Conservation (phyloP, 1,139 yeast genomes). For the Hyphopichia pseudoburtonii region DNA sequence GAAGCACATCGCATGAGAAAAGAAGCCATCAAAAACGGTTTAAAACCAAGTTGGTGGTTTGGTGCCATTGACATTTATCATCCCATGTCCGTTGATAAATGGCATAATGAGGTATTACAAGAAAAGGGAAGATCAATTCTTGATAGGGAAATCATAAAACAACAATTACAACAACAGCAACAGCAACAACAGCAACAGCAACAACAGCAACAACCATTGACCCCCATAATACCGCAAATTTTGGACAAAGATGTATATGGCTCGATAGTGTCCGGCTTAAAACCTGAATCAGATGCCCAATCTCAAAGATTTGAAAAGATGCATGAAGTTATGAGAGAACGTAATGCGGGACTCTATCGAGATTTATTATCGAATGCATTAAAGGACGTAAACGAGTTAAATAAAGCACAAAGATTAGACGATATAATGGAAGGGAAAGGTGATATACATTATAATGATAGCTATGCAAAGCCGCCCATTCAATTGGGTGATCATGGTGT, state of each 20-base stretch:
- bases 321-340: constrained; percentile 14
- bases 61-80: constrained; percentile 54
- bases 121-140: constrained; percentile 4
- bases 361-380: constrained; percentile 27
- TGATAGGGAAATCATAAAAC: not conserved
- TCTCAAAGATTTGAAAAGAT: not conserved
- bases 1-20: constrained; percentile 54
- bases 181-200: too few relatives aligned
- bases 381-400: constrained; percentile 33
- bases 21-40: constrained; percentile 42
- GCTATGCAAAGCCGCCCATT: constrained; percentile 36
- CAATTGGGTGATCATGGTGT: constrained; percentile 37
- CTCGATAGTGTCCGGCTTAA: too few relatives aligned
- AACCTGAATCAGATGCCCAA: not conserved
- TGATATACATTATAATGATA: constrained; percentile 16
- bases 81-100: constrained; percentile 53
- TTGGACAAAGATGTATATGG: too few relatives aligned
- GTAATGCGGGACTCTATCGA: constrained; percentile 20
- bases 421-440: constrained; percentile 37
- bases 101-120: constrained; percentile 25
- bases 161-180: not conserved
- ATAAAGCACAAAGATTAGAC: constrained; percentile 40
- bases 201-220: too few relatives aligned
- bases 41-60: constrained; percentile 53
- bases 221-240: too few relatives aligned